Evolutionary conservation across 2,329 filamentous ascomycete genomes (phyloP), one percentile per base, ranked within the genome.

Genomic region (Emmonsia crescens): DNA sequence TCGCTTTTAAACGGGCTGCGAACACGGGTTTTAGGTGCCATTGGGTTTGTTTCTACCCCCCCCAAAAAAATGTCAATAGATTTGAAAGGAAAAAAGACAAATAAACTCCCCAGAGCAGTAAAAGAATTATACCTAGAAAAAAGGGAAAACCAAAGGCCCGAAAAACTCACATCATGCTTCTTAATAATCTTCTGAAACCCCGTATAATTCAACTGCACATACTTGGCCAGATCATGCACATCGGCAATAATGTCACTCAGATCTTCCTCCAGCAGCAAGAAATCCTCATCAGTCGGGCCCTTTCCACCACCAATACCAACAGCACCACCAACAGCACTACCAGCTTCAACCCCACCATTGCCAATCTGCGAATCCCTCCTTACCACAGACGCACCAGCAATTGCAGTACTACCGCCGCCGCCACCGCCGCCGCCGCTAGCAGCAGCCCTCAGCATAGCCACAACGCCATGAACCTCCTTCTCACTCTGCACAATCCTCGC

Each of bases 161-260:
- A 31, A 60, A 57, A 21, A 79, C 88, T 68, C 76, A 93, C 89
- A 78, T 96, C 94, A 75, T 99, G 94, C 82, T 99, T 99, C 82
- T 99, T 99, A 77, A 99, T 96, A 66, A 99, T 99, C 82, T 99
- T 99, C 80, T 96, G 95, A 74, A 99, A 99, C 5, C 94, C 94
- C 0, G 93, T 97, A 73, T 99, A 99, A 78, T 99, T 99, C 72
- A 99, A 79, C 78, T 96, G 93, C 6, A 96, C 95, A 74, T 96
- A 99, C 78, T 97, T 97, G 75, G 94, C 92, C 63, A 99, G 82
- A 71, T 99, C 94, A 76, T 99, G 93, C 27, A 99, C 94, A 72
- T 99, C 93, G 68, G 94, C 94, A 73, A 99, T 99, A 71, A 99
- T 92, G 74, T 99, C 94, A 77, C 91, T 96, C 71, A 99, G 78